Conservation (phyloP, 2,329 filamentous ascomycete species). For the Ascochyta viciae-villosae region DNA sequence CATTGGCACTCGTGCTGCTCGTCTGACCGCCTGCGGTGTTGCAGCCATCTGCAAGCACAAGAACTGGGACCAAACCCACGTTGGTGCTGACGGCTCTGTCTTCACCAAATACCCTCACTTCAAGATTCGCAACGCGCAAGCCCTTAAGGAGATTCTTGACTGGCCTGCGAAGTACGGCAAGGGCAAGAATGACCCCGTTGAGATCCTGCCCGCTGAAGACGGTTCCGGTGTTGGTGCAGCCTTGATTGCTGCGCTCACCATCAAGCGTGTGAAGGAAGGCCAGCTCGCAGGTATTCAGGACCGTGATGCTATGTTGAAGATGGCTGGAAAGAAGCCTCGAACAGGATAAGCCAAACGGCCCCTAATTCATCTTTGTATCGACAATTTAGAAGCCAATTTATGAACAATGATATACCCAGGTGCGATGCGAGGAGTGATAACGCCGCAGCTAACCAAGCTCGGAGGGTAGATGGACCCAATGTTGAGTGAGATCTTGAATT, state of each 20-base stretch:
- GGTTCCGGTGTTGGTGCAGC: conserved; percentile 97
- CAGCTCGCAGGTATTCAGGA: conserved; percentile 66
- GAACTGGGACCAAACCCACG: conserved; percentile 84
- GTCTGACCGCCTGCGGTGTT: conserved; percentile 91
- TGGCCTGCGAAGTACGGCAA: conserved; percentile 81
- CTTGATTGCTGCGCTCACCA: conserved; percentile 79
- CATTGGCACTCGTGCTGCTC: conserved; percentile 92
- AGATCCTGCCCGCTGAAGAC: conserved; percentile 90
- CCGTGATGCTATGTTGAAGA: conserved; percentile 52
- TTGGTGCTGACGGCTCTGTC: conserved; percentile 94
- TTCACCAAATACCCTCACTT: conserved; percentile 99
- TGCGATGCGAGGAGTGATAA: conserved; percentile 1
- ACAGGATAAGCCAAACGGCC: not conserved
- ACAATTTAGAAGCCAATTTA: conserved; percentile 10
- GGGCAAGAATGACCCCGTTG: conserved; percentile 73
- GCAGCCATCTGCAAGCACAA: conserved; percentile 98
- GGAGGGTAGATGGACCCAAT: not conserved
- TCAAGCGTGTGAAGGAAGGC: conserved; percentile 68
- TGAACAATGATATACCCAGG: not conserved
- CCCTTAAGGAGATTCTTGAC: conserved; percentile 92
- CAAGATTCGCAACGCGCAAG: conserved; percentile 87
- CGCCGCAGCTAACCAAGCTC: not conserved
- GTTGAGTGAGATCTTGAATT: no score
- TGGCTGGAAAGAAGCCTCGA: conserved; percentile 25
- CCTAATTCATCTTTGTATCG: not conserved